These are phyloP conservation scores for Dothistroma septosporum DNA, from an alignment of 2,329 filamentous ascomycete species.

Conservation along the genomic window DNA sequence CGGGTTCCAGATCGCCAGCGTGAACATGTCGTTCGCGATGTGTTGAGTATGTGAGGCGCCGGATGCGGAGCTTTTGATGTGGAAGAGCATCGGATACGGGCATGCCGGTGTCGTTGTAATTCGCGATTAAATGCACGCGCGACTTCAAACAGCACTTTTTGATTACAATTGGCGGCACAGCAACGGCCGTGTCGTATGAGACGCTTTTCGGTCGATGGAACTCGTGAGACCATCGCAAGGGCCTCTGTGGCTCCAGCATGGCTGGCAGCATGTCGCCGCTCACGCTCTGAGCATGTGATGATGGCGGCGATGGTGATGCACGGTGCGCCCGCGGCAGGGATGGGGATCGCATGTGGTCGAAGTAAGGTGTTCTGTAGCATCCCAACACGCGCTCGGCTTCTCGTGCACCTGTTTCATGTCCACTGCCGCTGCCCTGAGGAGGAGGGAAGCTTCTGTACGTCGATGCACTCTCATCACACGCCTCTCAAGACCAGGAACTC, in stretches of 20 bases:
- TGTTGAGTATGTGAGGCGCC: slow-evolving; percentile 7
- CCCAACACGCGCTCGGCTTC: background rate
- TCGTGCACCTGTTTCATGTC: background rate
- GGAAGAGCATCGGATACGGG: background rate
- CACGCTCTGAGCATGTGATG: background rate
- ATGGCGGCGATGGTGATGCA: background rate
- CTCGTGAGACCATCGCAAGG: background rate
- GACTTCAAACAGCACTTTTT: slow-evolving; percentile 9
- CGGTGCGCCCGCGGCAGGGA: background rate
- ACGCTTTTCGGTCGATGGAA: background rate
- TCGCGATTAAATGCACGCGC: background rate
- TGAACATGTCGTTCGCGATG: slow-evolving; percentile 2
- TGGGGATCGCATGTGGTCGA: background rate
- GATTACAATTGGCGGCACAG: slow-evolving; percentile 6
- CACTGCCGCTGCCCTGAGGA: background rate
- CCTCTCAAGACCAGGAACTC: background rate
- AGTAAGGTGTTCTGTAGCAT: background rate
- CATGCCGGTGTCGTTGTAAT: background rate
- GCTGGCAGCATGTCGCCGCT: background rate
- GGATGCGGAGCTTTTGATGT: background rate
- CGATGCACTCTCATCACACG: background rate
- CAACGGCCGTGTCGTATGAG: background rate
- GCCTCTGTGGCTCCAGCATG: background rate
- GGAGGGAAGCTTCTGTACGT: background rate
- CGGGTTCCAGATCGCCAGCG: background rate